Percentiles rank a stretch among this genome's conserved stretches.
Conservation (phyloP, 2,329 filamentous ascomycete species). For the Claviceps quebecensis region DNA sequence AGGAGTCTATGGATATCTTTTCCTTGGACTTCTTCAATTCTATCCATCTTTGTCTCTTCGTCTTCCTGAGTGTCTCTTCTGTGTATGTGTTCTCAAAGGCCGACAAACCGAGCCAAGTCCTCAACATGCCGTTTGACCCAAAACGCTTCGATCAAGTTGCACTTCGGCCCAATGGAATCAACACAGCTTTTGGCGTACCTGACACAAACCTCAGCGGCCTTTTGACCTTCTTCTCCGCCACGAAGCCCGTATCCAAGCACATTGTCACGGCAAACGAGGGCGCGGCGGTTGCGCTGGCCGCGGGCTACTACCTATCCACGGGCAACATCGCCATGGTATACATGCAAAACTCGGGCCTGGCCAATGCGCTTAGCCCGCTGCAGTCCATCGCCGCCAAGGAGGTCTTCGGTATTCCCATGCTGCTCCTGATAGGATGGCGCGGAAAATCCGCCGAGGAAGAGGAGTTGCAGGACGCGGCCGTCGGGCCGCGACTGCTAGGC, state of each 20-base stretch:
- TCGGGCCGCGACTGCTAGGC: conserved; percentile 2
- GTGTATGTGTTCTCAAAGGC: background rate
- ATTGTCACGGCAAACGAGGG: conserved; percentile 5
- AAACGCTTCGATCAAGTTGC: background rate
- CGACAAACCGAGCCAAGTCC: background rate
- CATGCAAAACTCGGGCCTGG: conserved; percentile 2
- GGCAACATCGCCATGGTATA: conserved; percentile 1
- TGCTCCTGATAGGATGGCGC: conserved; percentile 4
- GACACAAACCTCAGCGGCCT: conserved; percentile 3
- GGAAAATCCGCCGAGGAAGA: background rate
- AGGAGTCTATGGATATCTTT: no score
- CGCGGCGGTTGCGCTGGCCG: conserved; percentile 1
- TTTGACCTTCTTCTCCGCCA: background rate
- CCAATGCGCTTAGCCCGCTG: conserved; percentile 2
- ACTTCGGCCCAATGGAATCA: conserved; percentile 1
- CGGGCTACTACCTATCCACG: conserved; percentile 2
- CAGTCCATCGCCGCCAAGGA: conserved; percentile 3
- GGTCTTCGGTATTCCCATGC: conserved; percentile 4
- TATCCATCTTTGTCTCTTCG: background rate
- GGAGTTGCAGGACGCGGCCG: conserved; percentile 2
- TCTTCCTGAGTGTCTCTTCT: background rate
- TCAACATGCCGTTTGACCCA: conserved; percentile 1
- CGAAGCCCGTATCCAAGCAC: background rate
- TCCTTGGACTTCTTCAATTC: no score
- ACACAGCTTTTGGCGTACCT: conserved; percentile 1